phyloP scores from a whole-genome alignment of 495 filamentous ascomycete genomes.

The Talaromyces wortmannii region DNA sequence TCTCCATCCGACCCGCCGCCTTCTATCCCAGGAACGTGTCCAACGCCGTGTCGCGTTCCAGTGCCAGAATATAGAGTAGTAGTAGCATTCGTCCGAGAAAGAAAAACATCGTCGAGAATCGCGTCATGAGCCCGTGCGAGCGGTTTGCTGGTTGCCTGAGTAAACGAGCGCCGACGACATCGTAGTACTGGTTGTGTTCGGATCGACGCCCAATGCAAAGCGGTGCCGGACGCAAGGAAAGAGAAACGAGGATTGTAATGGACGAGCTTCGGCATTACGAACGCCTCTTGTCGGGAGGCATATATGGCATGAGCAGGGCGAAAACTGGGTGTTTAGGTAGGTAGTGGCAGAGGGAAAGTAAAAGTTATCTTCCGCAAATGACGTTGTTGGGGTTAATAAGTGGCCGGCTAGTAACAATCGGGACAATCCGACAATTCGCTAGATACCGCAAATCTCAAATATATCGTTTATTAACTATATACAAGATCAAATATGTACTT shows the following conservation, averaged over 20 bases:
- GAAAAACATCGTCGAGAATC: constrained; percentile 17
- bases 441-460: no score
- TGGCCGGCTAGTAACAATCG: no score
- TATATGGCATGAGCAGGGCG: not conserved
- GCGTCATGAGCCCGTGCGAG: constrained; percentile 26
- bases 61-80: not conserved
- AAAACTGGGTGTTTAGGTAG: not conserved
- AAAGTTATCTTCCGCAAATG: no score
- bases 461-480: no score
- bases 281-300: not conserved
- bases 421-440: no score
- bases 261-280: constrained; percentile 27
- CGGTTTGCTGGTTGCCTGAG: constrained; percentile 2
- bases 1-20: constrained; percentile 10
- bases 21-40: not conserved
- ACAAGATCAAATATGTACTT: no score
- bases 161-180: not conserved
- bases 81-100: not conserved
- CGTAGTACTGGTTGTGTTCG: not conserved
- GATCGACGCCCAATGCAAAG: not conserved
- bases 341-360: no score
- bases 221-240: constrained; percentile 1
- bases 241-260: constrained; percentile 3
- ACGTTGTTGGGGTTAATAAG: no score
- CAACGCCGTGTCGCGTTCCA: not conserved